Base-by-base conservation (phyloP, 768 basidiomycete genomes). In the Boletus rubescentipes region DNA sequence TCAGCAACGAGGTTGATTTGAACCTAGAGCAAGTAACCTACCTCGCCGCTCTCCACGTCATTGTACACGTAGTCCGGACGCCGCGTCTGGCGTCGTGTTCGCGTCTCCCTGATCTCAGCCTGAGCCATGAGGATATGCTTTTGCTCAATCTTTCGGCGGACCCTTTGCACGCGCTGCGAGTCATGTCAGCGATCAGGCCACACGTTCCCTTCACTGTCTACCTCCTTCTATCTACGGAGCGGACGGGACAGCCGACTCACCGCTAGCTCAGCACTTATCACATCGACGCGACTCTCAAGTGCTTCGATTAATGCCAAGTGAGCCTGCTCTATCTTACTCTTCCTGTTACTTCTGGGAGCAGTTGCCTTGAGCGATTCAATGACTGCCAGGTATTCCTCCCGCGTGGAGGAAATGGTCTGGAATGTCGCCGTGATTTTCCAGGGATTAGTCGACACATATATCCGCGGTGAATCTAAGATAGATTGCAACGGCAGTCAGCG, bases 341-440 rank as follows among this genome's bases (percentile, higher is more conserved):
- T 77, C 75, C 61, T 76, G 75, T 63, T 68, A 73, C 65, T 55
- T 64, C 79, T 74, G 30, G 84, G 81, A 39, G 70, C 69, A 12
- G 66, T 68, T 20, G 63, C 68, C 65, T 87, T 87, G 60, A 93
- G 67, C 44, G 77, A 74, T 58, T 84, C 84, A 52, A 92, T 77
- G 40, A 83, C 67, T 6, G 73, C 75, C n/a, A 84, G 51, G 63
- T 92, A 93, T 65, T 93, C 89, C 46, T 85, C 85, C 41, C 79
- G 79, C 14, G 88, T 86, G 4, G 87, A 86, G 14, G 88, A 81
- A 48, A 87, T 71, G 11, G 85, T 78, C 61, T 85, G 79, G 63
- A 93, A 89, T 15, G 86, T 86, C 31, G 89, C 85, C 9, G 85
- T 83, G 39, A 86, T 85, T 74, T 93, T 94, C 91, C 90, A 94